Percentiles rank a stretch among this genome's conserved stretches.
These are phyloP conservation scores for Tulasnella sp. DNA, from an alignment of 768 basidiomycete genomes.

Conservation along the genomic window DNA sequence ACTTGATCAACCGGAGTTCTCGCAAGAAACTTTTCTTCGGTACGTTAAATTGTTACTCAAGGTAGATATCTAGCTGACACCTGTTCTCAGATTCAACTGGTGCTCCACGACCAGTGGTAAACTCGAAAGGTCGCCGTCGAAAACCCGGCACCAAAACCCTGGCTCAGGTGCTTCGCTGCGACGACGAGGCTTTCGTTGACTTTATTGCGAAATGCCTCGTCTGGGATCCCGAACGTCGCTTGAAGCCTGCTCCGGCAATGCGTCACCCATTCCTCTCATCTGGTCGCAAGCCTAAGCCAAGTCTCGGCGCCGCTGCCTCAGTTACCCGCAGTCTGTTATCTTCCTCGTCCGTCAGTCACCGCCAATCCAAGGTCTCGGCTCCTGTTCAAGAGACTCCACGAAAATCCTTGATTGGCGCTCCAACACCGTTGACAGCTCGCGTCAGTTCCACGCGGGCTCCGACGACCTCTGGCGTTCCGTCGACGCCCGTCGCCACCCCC, in stretches of 20 bases:
- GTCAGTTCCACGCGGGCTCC: conserved; percentile 8
- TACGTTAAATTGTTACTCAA: conserved; percentile 29
- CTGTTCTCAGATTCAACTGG: conserved; percentile 67
- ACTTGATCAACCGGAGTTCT: conserved; percentile 86
- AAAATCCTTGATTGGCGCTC: conserved; percentile 82
- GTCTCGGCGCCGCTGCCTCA: conserved; percentile 20
- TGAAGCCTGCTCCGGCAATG: conserved; percentile 88
- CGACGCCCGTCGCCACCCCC: conserved; percentile 7
- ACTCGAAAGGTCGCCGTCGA: conserved; percentile 89
- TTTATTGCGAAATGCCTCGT: conserved; percentile 95
- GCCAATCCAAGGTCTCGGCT: conserved; percentile 25
- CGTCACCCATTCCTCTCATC: conserved; percentile 80
- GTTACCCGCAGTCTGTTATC: conserved; percentile 16
- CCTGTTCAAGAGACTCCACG: conserved; percentile 52
- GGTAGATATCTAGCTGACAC: neutral
- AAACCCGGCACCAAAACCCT: conserved; percentile 87
- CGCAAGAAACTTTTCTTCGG: conserved; percentile 95
- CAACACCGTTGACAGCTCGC: conserved; percentile 76
- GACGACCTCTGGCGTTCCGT: conserved; percentile 1
- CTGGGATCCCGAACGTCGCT: conserved; percentile 93
- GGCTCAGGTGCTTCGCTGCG: conserved; percentile 76
- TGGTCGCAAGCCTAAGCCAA: conserved; percentile 31
- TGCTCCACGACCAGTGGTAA: conserved; percentile 84
- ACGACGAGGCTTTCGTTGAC: conserved; percentile 92
- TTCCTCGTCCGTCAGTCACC: conserved; percentile 9